Evolutionary conservation across 257 asterid genomes (phyloP).

Genomic region (Anisodus acutangulus): DNA sequence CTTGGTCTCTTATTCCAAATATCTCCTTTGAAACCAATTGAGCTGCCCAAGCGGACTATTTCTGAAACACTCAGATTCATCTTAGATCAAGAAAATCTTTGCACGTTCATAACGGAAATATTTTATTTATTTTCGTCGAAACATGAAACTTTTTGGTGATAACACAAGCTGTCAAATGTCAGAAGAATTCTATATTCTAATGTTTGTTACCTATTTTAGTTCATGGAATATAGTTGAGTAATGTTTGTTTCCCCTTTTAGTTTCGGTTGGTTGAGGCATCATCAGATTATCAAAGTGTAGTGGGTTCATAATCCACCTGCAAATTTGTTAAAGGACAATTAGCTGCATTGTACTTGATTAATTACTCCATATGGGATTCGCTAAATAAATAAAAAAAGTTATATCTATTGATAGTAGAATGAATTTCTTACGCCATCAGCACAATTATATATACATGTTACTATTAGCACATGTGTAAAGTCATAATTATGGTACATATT

Average conservation of each 20-base stretch:
- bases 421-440: neutral
- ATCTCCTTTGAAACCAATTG: no score
- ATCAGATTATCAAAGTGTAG: neutral
- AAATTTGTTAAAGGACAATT: neutral
- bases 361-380: neutral
- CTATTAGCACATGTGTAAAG: no score
- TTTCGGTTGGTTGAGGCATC: neutral
- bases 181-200: no score
- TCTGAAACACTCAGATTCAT: neutral
- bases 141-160: neutral
- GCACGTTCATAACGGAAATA: neutral
- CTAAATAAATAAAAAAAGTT: no score
- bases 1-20: no score
- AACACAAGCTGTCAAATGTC: neutral
- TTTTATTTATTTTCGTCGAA: neutral
- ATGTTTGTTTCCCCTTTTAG: no score
- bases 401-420: no score
- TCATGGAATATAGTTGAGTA: neutral
- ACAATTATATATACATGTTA: no score
- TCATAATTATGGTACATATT: no score
- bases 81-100: neutral
- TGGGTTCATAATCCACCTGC: no score
- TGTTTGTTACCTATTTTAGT: neutral
- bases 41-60: no score
- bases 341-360: neutral